Percentiles rank a stretch among this genome's conserved stretches.
These are phyloP conservation scores for Amanita rimosa DNA, from an alignment of 768 basidiomycete genomes.

Conservation along the genomic window DNA sequence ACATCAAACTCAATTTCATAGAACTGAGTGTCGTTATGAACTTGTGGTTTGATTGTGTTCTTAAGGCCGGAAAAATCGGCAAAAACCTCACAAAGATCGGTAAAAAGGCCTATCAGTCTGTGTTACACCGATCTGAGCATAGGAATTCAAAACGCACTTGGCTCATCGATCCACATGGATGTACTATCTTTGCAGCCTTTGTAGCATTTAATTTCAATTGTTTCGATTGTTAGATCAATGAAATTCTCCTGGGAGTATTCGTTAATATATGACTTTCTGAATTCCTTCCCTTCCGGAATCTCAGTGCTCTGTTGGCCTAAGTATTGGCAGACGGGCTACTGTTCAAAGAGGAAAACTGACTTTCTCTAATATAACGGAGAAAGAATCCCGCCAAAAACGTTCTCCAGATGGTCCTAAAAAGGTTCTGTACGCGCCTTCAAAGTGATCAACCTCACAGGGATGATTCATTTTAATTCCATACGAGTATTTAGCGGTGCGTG, in stretches of 20 bases:
- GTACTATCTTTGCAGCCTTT: slow-evolving; percentile 8
- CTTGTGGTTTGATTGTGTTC: not conserved
- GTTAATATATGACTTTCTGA: slow-evolving; percentile 8
- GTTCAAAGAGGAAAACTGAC: not conserved
- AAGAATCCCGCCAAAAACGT: slow-evolving; percentile 1
- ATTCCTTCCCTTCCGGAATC: slow-evolving; percentile 15
- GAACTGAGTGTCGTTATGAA: slow-evolving; percentile 13
- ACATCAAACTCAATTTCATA: slow-evolving; percentile 23
- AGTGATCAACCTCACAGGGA: slow-evolving; percentile 7
- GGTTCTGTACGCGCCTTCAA: too few relatives aligned
- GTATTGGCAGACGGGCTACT: not conserved
- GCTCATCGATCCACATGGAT: slow-evolving; percentile 14
- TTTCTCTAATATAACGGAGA: slow-evolving; percentile 9
- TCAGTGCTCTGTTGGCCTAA: slow-evolving; percentile 11
- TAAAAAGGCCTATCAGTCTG: slow-evolving; percentile 9
- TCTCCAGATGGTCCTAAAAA: slow-evolving; percentile 4
- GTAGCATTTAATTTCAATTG: slow-evolving; percentile 11
- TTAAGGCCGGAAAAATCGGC: slow-evolving; percentile 12
- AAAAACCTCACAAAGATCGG: slow-evolving; percentile 12
- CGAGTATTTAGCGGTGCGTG: slow-evolving; percentile 8
- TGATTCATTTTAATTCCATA: slow-evolving; percentile 8
- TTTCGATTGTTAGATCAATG: slow-evolving; percentile 3
- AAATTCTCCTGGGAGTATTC: slow-evolving; percentile 6
- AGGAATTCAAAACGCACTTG: too few relatives aligned
- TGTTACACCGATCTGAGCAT: too few relatives aligned